Base-by-base conservation (phyloP, 768 basidiomycete genomes). In the Panus rudis region DNA sequence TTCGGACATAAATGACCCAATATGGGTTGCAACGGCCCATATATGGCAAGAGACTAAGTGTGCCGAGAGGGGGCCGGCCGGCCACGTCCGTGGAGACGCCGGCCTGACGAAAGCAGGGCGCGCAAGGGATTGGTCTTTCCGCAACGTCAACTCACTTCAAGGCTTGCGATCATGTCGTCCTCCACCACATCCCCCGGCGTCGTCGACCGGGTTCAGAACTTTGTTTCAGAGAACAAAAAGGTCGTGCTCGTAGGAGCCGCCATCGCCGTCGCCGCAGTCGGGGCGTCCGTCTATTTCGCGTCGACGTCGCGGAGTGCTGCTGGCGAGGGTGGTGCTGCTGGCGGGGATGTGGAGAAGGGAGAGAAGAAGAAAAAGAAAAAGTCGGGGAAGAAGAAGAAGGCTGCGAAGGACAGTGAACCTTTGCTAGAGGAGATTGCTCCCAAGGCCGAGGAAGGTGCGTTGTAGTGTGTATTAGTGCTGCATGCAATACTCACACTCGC, bases 171-270 rank as follows among this genome's bases (percentile, higher is more conserved):
- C 56, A 62, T 63, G 59, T 61, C 62, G 30, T 54, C 61, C 46
- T 44, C 43, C 24, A 32, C 53, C 30, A 50, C 59, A 28, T 55
- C 64, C 37, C 56, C 39, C 39, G 51, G 53, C 53, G 58, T 79
- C 59, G 53, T 81, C 43, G 81, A 84, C 52, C 81, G 84, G 56
- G 66, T 83, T 11, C 78, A 81, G 33, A 63, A 67, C 54, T 83
- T 86, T 55, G 71, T 90, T 50, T 69, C 76, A 0, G 87, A 92
- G 53, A 78, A 94, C 68, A 88, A 79, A 68, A 78, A 79, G 46
- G 78, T 75, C n/a, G 61, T 91, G 17, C 58, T 87, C 31, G 66
- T 92, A 51, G 78, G 85, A 3, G 72, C 85, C 2, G 84, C 82
- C 0, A 83, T 81, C 0, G 84, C 81, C 14, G 72, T 76, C 27